These are phyloP conservation scores for Microbotryum saponariae DNA, from an alignment of 1,284 basidiomycete species.

Conservation along the genomic window DNA sequence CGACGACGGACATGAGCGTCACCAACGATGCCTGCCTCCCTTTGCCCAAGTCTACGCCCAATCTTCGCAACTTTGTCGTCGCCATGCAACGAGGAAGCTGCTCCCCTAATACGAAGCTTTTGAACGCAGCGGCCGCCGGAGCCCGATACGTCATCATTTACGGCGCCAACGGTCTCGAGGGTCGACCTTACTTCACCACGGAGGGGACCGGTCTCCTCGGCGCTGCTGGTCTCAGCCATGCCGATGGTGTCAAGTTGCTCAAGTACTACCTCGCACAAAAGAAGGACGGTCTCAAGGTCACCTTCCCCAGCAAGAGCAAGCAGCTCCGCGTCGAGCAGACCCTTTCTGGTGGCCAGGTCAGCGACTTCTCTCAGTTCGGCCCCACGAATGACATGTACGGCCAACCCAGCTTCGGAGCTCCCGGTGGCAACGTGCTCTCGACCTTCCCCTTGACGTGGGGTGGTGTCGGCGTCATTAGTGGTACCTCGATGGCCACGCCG, in stretches of 20 bases:
- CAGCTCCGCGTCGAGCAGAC: conserved; percentile 21
- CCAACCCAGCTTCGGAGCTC: conserved; percentile 54
- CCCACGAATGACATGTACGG: conserved; percentile 56
- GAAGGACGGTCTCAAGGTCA: too few relatives aligned
- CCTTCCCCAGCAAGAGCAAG: conserved; percentile 36
- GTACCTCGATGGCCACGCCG: conserved; percentile 39
- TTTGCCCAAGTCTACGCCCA: conserved; percentile 50
- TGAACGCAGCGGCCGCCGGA: conserved; percentile 18
- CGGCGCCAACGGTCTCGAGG: too few relatives aligned
- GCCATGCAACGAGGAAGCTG: conserved; percentile 51
- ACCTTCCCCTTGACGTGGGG: conserved; percentile 50
- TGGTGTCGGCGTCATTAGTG: conserved; percentile 47
- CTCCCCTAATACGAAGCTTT: conserved; percentile 18
- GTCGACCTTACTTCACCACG: too few relatives aligned
- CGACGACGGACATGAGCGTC: conserved; percentile 38
- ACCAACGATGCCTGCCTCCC: conserved; percentile 52
- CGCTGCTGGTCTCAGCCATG: too few relatives aligned
- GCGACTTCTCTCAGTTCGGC: conserved; percentile 51
- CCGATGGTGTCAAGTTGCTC: too few relatives aligned
- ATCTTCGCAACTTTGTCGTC: conserved; percentile 49
- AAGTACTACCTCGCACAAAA: too few relatives aligned
- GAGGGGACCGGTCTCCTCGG: too few relatives aligned
- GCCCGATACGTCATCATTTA: background rate
- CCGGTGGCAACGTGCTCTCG: conserved; percentile 57
- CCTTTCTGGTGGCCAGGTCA: conserved; percentile 47